Percentiles rank a stretch among this genome's conserved stretches.
phyloP scores from a whole-genome alignment of 2,329 filamentous ascomycete species.

The Tolypocladium sp. region DNA sequence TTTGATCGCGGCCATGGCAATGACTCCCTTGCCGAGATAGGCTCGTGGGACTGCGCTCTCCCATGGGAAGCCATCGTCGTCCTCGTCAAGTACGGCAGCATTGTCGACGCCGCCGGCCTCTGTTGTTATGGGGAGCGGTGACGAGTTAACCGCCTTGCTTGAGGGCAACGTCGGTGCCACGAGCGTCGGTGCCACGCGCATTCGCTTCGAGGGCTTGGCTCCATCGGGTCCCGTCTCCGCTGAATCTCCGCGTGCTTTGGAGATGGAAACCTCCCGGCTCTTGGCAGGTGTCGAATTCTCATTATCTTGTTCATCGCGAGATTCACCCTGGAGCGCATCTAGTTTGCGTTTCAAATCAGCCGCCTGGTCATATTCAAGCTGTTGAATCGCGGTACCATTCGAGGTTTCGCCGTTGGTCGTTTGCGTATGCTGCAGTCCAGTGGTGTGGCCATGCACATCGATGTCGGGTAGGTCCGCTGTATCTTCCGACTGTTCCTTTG shows the following conservation, averaged over 20 bases:
- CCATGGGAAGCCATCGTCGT: conserved; percentile 5
- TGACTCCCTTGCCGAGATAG: conserved; percentile 25
- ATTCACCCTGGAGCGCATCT: background rate
- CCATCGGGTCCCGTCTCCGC: background rate
- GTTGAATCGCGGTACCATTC: background rate
- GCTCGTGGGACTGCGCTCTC: conserved; percentile 12
- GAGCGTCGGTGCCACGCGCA: conserved; percentile 14
- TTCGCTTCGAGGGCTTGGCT: conserved; percentile 14
- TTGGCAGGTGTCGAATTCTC: background rate
- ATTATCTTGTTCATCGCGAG: background rate
- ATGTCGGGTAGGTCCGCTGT: background rate
- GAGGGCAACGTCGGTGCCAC: conserved; percentile 14
- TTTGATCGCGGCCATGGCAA: conserved; percentile 14
- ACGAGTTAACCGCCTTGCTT: background rate
- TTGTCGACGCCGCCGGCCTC: conserved; percentile 1
- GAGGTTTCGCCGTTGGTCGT: background rate
- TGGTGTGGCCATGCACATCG: background rate
- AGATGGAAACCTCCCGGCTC: background rate
- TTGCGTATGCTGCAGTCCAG: background rate
- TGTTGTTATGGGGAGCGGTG: conserved; percentile 2
- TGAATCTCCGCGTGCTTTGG: background rate
- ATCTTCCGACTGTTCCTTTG: background rate
- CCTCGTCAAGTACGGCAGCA: background rate
- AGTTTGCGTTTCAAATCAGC: background rate
- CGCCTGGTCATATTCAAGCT: background rate